Evolutionary conservation across 2,329 filamentous ascomycete genomes (phyloP).

Genomic region (Apiospora koreana): DNA sequence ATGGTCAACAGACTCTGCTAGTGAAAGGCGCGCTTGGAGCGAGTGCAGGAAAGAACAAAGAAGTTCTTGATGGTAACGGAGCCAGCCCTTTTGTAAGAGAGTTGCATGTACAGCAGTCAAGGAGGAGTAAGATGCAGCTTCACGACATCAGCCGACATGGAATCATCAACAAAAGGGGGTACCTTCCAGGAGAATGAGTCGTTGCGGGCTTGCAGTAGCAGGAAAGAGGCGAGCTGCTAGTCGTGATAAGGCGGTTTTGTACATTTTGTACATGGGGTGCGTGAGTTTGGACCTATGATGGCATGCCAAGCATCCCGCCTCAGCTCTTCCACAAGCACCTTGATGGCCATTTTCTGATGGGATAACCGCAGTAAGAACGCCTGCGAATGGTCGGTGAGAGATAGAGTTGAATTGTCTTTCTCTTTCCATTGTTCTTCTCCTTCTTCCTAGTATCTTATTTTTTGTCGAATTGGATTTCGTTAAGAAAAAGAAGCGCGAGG

Average conservation of each 20-base stretch:
- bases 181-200: neutral
- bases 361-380: neutral
- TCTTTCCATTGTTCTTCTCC: neutral
- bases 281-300: conserved; percentile 1
- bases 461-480: neutral
- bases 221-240: neutral
- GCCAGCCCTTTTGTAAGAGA: neutral
- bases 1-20: neutral
- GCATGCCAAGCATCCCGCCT: conserved; percentile 7
- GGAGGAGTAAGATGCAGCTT: neutral
- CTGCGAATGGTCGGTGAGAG: conserved; percentile 5
- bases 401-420: neutral
- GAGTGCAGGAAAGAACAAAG: neutral
- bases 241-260: neutral
- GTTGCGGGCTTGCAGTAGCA: neutral
- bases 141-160: neutral
- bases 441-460: neutral
- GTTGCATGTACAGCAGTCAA: neutral
- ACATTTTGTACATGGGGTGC: conserved; percentile 1
- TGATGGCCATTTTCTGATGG: neutral
- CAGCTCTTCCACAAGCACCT: neutral
- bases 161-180: neutral
- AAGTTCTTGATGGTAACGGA: neutral
- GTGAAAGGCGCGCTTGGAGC: neutral
- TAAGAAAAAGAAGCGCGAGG: neutral